Evolutionary conservation across 2,329 filamentous ascomycete species (phyloP).

Genomic region (Nannizziopsis arthrosporioides): DNA sequence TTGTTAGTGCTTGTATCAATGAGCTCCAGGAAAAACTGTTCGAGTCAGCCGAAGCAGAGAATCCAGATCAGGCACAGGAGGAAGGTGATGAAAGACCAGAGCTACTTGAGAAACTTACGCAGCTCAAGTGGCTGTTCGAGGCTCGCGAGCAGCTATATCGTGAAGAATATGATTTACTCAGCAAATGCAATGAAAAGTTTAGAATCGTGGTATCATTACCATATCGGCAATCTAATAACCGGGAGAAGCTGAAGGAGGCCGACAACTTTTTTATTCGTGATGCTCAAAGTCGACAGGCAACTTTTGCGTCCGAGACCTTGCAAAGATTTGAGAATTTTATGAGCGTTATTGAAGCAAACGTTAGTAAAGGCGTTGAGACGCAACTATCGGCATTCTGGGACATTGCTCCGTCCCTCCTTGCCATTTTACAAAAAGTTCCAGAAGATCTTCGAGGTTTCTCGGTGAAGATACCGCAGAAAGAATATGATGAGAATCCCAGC

Average conservation of each 20-base stretch:
- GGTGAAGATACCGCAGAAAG: conserved; percentile 63
- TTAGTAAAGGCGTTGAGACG: conserved; percentile 75
- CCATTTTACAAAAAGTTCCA: conserved; percentile 71
- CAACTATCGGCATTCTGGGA: conserved; percentile 97
- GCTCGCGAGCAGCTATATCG: conserved; percentile 78
- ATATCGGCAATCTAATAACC: conserved; percentile 61
- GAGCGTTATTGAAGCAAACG: conserved; percentile 68
- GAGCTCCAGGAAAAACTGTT: conserved; percentile 61
- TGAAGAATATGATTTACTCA: conserved; percentile 71
- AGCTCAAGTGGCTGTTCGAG: conserved; percentile 96
- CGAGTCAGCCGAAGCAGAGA: conserved; percentile 54
- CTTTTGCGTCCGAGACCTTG: conserved; percentile 60
- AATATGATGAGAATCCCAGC: conserved; percentile 74
- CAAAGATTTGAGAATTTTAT: conserved; percentile 66
- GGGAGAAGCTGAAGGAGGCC: conserved; percentile 67
- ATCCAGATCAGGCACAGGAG: conserved; percentile 77
- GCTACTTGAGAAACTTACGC: conserved; percentile 81
- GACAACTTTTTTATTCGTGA: conserved; percentile 75
- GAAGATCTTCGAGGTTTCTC: conserved; percentile 45
- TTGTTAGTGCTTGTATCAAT: conserved; percentile 65
- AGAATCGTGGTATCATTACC: conserved; percentile 71
- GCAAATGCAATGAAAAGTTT: conserved; percentile 76
- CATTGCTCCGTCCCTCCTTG: conserved; percentile 71
- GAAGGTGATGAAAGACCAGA: conserved; percentile 94
- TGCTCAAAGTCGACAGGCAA: conserved; percentile 56